Evolutionary conservation across 2,329 filamentous ascomycete species (phyloP), one percentile per base, ranked within the genome.

Genomic region (Paraconiothyrium sp.): DNA sequence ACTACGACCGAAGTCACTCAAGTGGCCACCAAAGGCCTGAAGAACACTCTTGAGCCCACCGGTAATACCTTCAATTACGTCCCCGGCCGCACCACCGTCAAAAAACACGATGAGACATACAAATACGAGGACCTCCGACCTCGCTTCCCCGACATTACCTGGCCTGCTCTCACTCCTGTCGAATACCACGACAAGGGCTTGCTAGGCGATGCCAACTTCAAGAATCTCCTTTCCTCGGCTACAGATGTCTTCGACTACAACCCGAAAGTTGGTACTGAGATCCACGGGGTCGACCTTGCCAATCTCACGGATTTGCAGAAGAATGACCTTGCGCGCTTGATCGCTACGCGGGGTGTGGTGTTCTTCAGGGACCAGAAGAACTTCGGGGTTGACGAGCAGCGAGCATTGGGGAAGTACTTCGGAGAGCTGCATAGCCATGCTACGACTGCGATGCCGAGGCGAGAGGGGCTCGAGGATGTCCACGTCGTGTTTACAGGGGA

Each of bases 311-410:
- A 85, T 59, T 76, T 78, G 1, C 84, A 86, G 67, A 85, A 83
- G 73, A 84, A 86, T 63, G 84, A 86, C 56, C 78, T 86, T 4
- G 84, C 84, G 2, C 78, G 84, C 6, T 70, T 87, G 49, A 83
- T 88, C 54, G 82, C 85, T 3, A 81, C 80, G 30, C 79, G 86
- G 47, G 85, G 86, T 3, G 85, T 88, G 0, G 85, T 88, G 1
- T 86, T 88, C 73, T 86, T 88, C 78, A 80, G 85, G 14, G 76
- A 82, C 51, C 86, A 88, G 70, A 79, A 83, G 58, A 83, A 85
- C 65, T 81, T 87, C 30, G 80, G 81, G 62, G 82, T 87, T 50
- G 80, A 86, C n/a, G 78, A 80, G 22, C 85, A 87, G 68, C 76
- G 84, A 10, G 78, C 82, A 58, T 76, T 88, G 3, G 84, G 84